Conservation (phyloP, 2,329 filamentous ascomycete species). For the Botrytis aclada region DNA sequence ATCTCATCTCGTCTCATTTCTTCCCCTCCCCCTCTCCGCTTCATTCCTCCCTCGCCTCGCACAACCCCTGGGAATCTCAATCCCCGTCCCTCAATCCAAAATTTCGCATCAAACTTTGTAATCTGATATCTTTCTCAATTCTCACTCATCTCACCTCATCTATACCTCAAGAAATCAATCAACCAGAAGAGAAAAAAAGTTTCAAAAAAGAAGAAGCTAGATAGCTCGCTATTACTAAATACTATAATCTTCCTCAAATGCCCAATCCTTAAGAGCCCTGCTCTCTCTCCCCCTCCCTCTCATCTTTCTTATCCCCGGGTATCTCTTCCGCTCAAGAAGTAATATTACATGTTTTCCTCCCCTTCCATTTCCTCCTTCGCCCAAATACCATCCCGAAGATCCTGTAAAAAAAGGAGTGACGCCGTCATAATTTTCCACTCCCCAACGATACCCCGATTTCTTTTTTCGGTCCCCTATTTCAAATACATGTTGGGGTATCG, state of each 20-base stretch:
- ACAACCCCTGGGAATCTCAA: background rate
- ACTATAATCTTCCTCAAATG: background rate
- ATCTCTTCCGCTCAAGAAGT: background rate
- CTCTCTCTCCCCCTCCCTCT: background rate
- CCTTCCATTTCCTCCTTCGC: background rate
- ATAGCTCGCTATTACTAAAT: background rate
- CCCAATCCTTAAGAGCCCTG: background rate
- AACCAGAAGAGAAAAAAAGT: background rate
- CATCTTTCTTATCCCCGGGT: background rate
- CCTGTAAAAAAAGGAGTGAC: constrained; percentile 20
- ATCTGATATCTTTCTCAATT: background rate
- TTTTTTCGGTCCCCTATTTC: constrained; percentile 3
- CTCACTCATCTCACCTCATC: background rate
- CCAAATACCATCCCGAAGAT: background rate
- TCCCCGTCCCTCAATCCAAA: background rate
- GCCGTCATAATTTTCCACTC: constrained; percentile 20
- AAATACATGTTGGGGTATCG: constrained; percentile 7
- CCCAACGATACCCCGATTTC: constrained; percentile 3
- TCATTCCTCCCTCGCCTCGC: background rate
- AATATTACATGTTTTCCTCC: constrained; percentile 6
- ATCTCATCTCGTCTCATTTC: background rate
- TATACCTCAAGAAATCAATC: background rate
- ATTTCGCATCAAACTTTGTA: background rate
- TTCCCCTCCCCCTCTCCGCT: background rate
- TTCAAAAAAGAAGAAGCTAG: background rate